Evolutionary conservation across 169 alveolate species (phyloP), one percentile per base, ranked within the genome.

Genomic region (Eimeria necatrix): DNA sequence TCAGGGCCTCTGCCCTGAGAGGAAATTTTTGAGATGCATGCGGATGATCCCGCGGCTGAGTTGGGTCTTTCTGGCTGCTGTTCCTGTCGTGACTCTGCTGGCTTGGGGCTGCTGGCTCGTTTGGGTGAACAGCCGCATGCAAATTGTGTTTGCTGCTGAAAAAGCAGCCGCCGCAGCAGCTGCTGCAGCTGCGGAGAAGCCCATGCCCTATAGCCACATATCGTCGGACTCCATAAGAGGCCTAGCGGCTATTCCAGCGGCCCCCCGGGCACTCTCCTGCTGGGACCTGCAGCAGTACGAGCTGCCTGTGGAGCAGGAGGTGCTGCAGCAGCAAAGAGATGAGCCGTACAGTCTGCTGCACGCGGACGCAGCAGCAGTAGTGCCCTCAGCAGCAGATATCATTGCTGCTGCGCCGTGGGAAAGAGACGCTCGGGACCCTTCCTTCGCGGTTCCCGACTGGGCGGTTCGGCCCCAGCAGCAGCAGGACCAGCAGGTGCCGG

Each of bases 331-430:
- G 78, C 78, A 68, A 24, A 12, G 78, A 8, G 46, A 10, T 8
- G n/a, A 7, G 12, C 41, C 32, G 2, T 68, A 18, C 32, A 24
- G n/a, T 24, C 78, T 68, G 78, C 78, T 68, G 78, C n/a, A 68
- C 12, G 12, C 78, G 9, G 78, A 16, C 0, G 78, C 78, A 14
- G 78, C 78, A 18, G 78, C 78, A 7, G 32, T 49, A 56, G 91
- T 49, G 71, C 91, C 91, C 8, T 8, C 91, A 10, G 53, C 91
- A 83, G 85, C 49, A 74, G 85, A 46, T 4, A 12, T 46, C 16
- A 6, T 12, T 12, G 85, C 49, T 22, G 85, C 85, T 32, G 85
- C 85, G 9, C 5, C 56, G 8, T 46, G 85, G 85, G 32, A n/a
- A 74, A 1, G 56, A 12, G 60, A 24, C 85, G 85, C 59, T 8